These are phyloP conservation scores for Thozetella sp. DNA, from an alignment of 495 filamentous ascomycete genomes.

Conservation along the genomic window DNA sequence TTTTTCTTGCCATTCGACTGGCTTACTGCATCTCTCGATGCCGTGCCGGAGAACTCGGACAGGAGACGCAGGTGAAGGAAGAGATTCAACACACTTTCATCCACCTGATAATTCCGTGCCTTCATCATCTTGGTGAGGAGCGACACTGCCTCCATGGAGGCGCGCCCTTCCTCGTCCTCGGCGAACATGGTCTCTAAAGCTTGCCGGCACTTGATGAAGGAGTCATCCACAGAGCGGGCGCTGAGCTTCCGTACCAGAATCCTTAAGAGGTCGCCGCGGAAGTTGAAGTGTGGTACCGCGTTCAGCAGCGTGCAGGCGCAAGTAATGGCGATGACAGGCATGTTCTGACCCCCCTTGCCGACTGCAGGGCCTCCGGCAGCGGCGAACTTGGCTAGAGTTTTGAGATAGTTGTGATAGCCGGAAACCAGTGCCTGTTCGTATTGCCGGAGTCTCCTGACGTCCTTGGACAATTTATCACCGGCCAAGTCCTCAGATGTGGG, in stretches of 20 bases:
- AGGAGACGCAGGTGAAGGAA: slow-evolving; percentile 90
- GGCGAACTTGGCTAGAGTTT: slow-evolving; percentile 65
- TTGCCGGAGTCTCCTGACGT: slow-evolving; percentile 75
- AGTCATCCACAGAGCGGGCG: slow-evolving; percentile 62
- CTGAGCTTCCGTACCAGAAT: slow-evolving; percentile 85
- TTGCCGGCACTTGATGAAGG: slow-evolving; percentile 77
- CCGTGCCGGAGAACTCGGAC: slow-evolving; percentile 82
- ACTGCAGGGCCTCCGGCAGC: slow-evolving; percentile 40
- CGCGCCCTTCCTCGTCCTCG: slow-evolving; percentile 85
- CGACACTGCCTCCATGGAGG: slow-evolving; percentile 83
- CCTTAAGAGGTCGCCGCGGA: slow-evolving; percentile 80
- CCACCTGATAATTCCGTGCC: slow-evolving; percentile 72
- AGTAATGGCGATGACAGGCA: slow-evolving; percentile 75
- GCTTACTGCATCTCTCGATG: slow-evolving; percentile 72
- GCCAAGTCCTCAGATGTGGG: slow-evolving; percentile 73
- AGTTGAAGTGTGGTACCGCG: slow-evolving; percentile 94
- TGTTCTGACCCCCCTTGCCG: slow-evolving; percentile 29
- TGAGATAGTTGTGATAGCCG: slow-evolving; percentile 82
- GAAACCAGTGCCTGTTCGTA: slow-evolving; percentile 84
- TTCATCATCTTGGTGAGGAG: slow-evolving; percentile 95
- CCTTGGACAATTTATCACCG: slow-evolving; percentile 83
- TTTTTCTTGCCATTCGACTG: slow-evolving; percentile 61
- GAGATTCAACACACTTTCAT: slow-evolving; percentile 86
- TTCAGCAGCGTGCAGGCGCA: slow-evolving; percentile 81
- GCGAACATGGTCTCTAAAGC: slow-evolving; percentile 80